Evolutionary conservation across 2,329 filamentous ascomycete species (phyloP).

Genomic region (Trematosphaeria pertusa): DNA sequence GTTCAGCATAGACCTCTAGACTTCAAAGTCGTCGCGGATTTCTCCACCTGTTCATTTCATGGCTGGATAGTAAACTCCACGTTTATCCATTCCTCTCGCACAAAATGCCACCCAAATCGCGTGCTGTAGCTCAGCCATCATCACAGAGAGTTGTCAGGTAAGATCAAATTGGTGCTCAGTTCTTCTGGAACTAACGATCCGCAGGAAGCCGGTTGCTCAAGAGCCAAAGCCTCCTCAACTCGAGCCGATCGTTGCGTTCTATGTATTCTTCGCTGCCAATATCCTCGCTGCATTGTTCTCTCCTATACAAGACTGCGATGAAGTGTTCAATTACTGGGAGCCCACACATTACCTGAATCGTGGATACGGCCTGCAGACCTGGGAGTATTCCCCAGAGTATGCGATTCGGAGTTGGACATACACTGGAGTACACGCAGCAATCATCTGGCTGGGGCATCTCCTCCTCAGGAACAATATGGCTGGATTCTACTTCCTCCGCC

Average conservation of each 20-base stretch:
- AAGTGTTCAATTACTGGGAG: constrained; percentile 99
- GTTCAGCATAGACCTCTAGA: no score
- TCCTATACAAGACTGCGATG: constrained; percentile 97
- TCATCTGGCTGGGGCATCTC: constrained; percentile 71
- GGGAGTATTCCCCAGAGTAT: constrained; percentile 97
- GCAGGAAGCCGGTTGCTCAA: constrained; percentile 29
- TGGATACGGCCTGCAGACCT: constrained; percentile 93
- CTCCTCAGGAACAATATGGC: constrained; percentile 52
- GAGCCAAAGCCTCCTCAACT: constrained; percentile 52
- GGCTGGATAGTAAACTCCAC: no score
- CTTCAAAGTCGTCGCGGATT: no score
- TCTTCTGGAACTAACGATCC: constrained; percentile 1
- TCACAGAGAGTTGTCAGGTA: no score
- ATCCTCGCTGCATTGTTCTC: constrained; percentile 79
- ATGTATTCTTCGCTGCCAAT: constrained; percentile 77
- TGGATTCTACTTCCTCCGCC: constrained; percentile 89
- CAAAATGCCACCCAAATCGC: no score
- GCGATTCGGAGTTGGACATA: constrained; percentile 97
- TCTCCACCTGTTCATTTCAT: no score
- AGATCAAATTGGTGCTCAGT: no score
- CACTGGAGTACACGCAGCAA: constrained; percentile 75
- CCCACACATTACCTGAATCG: constrained; percentile 93
- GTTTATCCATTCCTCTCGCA: no score
- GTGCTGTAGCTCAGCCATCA: no score
- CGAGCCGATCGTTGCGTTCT: constrained; percentile 78